phyloP scores from a whole-genome alignment of 106 monocot genomes.

The Dendrobium catenatum region DNA sequence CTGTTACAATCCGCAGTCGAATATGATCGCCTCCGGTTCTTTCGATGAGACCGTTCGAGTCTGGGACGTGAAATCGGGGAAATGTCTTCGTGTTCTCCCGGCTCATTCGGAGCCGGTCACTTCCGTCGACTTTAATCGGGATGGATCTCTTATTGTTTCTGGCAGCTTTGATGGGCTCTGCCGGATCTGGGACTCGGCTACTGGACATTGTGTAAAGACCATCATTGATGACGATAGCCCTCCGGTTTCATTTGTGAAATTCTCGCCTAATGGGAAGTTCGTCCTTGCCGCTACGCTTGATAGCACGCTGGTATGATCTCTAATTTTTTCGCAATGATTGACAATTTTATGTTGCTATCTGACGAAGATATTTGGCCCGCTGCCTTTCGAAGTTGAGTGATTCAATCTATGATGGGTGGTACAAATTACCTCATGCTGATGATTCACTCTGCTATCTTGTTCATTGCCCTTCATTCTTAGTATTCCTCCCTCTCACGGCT shows the following conservation, averaged over 20 bases:
- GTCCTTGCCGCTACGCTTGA: slow-evolving; percentile 46
- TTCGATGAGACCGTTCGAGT: slow-evolving; percentile 61
- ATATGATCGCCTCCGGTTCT: slow-evolving; percentile 55
- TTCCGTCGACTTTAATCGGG: slow-evolving; percentile 47
- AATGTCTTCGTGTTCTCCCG: slow-evolving; percentile 45
- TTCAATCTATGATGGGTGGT: background rate
- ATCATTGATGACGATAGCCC: slow-evolving; percentile 55
- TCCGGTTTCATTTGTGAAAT: slow-evolving; percentile 45
- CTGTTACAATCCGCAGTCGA: slow-evolving; percentile 54
- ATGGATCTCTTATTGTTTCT: slow-evolving; percentile 45
- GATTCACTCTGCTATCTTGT: no score
- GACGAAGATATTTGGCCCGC: background rate
- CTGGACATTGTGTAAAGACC: slow-evolving; percentile 51
- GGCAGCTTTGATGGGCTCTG: slow-evolving; percentile 57
- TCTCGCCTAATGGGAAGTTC: slow-evolving; percentile 63
- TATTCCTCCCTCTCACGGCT: background rate
- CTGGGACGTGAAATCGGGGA: slow-evolving; percentile 48
- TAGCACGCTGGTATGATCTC: slow-evolving; percentile 27
- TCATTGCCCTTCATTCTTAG: background rate
- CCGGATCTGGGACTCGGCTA: slow-evolving; percentile 45
- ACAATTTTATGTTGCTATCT: background rate
- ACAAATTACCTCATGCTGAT: background rate
- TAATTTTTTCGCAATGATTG: background rate
- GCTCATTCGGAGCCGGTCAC: slow-evolving; percentile 59
- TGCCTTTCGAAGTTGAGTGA: background rate